Conservation (phyloP, 352 stramenopile genomes). For the Globisporangium acanthophoron region DNA sequence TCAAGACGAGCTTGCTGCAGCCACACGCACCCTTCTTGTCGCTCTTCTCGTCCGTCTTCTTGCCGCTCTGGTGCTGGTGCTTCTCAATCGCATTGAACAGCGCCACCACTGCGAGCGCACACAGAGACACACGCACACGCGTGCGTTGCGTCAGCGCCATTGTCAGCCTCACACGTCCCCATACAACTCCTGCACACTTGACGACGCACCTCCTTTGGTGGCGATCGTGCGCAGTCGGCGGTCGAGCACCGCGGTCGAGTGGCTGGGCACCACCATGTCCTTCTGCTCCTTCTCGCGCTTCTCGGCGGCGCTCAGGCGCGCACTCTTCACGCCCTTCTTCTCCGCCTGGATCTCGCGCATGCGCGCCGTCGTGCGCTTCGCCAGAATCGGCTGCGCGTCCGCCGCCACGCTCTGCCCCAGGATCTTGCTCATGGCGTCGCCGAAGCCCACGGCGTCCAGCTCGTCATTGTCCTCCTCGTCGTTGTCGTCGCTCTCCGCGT, state of each 20-base stretch:
- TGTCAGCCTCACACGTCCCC: background rate
- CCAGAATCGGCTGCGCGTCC: conserved; percentile 71
- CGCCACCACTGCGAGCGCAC: conserved; percentile 47
- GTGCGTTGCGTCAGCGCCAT: background rate
- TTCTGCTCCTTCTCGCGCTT: conserved; percentile 73
- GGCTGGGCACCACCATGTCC: conserved; percentile 63
- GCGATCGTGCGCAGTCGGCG: conserved; percentile 70
- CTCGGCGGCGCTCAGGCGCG: conserved; percentile 60
- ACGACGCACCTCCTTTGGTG: conserved; percentile 61
- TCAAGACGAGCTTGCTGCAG: background rate
- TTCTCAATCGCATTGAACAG: conserved; percentile 86
- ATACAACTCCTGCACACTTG: background rate
- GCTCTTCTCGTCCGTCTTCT: conserved; percentile 49
- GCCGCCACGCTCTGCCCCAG: conserved; percentile 63
- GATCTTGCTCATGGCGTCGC: conserved; percentile 85
- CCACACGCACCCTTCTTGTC: conserved; percentile 51
- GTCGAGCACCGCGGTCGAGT: conserved; percentile 57
- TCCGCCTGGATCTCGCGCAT: conserved; percentile 82
- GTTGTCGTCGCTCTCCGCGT: conserved; percentile 16
- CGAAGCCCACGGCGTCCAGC: conserved; percentile 74
- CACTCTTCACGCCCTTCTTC: conserved; percentile 65
- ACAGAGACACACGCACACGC: too few relatives aligned
- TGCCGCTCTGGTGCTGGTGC: conserved; percentile 70
- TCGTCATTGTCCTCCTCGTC: conserved; percentile 24
- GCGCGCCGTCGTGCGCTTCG: conserved; percentile 75